Base-by-base conservation (phyloP, 2,329 filamentous ascomycete species). In the Dichotomopilus funicola region DNA sequence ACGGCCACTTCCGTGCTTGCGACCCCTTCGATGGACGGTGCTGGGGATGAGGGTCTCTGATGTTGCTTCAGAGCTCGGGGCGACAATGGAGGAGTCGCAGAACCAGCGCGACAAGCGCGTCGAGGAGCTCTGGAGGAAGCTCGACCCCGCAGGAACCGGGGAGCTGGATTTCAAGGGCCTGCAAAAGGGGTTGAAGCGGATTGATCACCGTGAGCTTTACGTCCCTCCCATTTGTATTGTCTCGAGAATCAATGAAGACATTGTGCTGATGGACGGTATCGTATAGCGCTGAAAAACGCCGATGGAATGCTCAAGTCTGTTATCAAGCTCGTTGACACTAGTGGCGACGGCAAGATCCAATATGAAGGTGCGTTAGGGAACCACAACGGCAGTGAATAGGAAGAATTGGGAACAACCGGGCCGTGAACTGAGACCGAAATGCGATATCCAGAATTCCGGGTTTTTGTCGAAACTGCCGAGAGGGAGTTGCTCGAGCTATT, bases 381-480 rank as follows among this genome's bases (percentile, higher is more conserved):
- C 13, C 9, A 4, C 5, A 36, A 8, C 5, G 31, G 12, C 37
- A 5, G 8, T 27, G 19, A 27, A 27, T 27, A 27, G 19, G 19
- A 10, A 19, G 45, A 36, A 13, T n/a, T 40, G 31, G 12, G 51
- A 34, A 3, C 41, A 40, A n/a, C 6, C 36, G 49, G 40, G 37
- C 9, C 13, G 36, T 34, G 7, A 55, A 36, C 60, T 62, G 52
- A 62, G 45, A 59, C 45, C 19, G 19, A 27, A 27, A 37, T 12
- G 11, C 27, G 42, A 2, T 37, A 10, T 27, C 69, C 38, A 94
- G 94, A 99, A 75, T 99, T 99, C 68, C 86, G 86, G 61, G 79
- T 78, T 43, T 97, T 97, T 67, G 90, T 97, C 67, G 82, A 91
- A 66, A 81, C 88, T 57, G 91, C 94, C 43, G 94, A 99, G 71